Base-by-base conservation (phyloP, 169 alveolate genomes). In the Cryptosporidium tyzzeri region DNA sequence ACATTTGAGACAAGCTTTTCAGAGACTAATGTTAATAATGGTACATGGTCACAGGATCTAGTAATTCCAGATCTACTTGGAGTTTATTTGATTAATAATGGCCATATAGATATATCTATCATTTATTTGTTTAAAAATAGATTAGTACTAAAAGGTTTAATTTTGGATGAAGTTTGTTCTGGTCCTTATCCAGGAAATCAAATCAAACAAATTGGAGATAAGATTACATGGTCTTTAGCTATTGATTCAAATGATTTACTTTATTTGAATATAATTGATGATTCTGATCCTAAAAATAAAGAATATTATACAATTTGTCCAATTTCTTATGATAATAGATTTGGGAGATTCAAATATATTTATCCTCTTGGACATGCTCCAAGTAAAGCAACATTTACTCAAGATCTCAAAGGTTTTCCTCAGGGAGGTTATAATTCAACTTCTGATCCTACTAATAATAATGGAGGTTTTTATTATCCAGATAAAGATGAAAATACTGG, bases 181-280 rank as follows among this genome's bases (percentile, higher is more conserved):
- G 85, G 85, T 21, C 85, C 85, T n/a, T 73, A 73, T 58, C 85
- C 85, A 14, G 7, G 55, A 2, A 73, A 55, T 35, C 31, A 70
- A 7, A 10, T 21, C 3, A 29, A 53, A 14, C 35, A 55, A 18
- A 48, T 73, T 50, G 55, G 51, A 4, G 85, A 73, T 31, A 2
- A 18, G 6, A 23, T 73, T 9, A n/a, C 4, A 16, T 73, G 85
- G 85, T 73, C 85, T 3, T 14, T 73, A 8, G 85, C 59, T 12
- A 35, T 73, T 23, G 85, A 53, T 7, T 7, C 8, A 8, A 39
- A 39, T 39, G 8, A 39, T 39, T 8, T 39, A 7, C 10, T 39
- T 5, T 39, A 39, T 39, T 39, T 39, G 10, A 39, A 39, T 39
- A 6, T 70, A 12, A 8, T 39, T 39, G 8, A 39, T 39, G 45